Evolutionary conservation across 2,329 filamentous ascomycete genomes (phyloP).

Genomic region (Neopestalotiopsis rosae): DNA sequence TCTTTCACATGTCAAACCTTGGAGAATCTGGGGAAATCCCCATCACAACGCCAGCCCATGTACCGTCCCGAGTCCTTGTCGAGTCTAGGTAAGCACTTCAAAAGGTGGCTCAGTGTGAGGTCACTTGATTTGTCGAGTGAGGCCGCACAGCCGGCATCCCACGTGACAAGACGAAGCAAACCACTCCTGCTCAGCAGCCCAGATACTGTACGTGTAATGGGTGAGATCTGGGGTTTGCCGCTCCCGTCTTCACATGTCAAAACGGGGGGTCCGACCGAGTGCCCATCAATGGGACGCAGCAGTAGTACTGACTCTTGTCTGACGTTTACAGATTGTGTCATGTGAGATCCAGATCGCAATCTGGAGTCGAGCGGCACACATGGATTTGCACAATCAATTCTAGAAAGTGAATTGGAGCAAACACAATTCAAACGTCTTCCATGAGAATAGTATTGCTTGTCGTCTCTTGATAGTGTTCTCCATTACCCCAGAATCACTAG

Average conservation of each 20-base stretch:
- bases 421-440: not conserved
- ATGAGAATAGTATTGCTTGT: not conserved
- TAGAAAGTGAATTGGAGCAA: not conserved
- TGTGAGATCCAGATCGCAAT: not conserved
- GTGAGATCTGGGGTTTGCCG: constrained; percentile 15
- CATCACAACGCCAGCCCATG: not conserved
- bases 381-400: too few relatives aligned
- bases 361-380: too few relatives aligned
- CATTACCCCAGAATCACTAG: not conserved
- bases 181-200: too few relatives aligned
- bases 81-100: not conserved
- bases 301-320: not conserved
- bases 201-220: not conserved
- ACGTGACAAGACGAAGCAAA: not conserved
- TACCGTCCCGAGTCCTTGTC: not conserved
- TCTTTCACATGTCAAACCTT: not conserved
- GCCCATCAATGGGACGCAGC: not conserved
- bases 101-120: not conserved
- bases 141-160: not conserved
- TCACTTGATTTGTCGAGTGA: not conserved
- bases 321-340: not conserved
- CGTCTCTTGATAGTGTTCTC: not conserved
- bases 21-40: not conserved
- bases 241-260: constrained; percentile 15
- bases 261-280: not conserved